phyloP scores from a whole-genome alignment of 2,329 filamentous ascomycete genomes.

The Claviceps capensis region DNA sequence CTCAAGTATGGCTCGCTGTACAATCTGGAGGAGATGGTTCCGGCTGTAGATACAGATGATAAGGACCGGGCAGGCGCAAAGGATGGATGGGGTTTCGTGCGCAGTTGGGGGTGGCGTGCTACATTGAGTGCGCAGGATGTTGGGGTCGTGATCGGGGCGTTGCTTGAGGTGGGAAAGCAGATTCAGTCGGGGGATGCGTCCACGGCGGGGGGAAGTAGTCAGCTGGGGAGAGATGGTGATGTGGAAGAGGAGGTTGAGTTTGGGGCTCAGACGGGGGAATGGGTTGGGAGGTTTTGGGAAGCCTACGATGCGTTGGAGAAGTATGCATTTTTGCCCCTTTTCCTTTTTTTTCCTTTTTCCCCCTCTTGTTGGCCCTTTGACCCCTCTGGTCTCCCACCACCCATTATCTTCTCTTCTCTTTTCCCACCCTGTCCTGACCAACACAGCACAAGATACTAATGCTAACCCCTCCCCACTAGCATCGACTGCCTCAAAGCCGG shows the following conservation, averaged over 20 bases:
- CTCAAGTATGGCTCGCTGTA: slow-evolving; percentile 88
- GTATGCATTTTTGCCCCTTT: slow-evolving; percentile 25
- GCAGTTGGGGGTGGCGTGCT: slow-evolving; percentile 95
- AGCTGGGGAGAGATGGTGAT: slow-evolving; percentile 26
- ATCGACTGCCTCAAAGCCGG: slow-evolving; percentile 64
- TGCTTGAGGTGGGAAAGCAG: slow-evolving; percentile 76
- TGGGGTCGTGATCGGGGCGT: slow-evolving; percentile 79
- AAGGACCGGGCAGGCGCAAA: slow-evolving; percentile 58
- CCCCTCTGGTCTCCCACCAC: not conserved
- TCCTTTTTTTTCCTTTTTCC: not conserved
- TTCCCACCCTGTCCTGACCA: not conserved
- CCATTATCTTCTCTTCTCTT: not conserved
- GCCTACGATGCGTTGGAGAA: slow-evolving; percentile 60
- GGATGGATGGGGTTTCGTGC: slow-evolving; percentile 92
- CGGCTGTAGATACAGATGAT: slow-evolving; percentile 58
- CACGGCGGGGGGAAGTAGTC: slow-evolving; percentile 12
- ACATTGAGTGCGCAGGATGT: slow-evolving; percentile 89
- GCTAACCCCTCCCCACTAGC: slow-evolving; percentile 23
- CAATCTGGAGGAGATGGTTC: slow-evolving; percentile 86
- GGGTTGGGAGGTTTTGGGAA: slow-evolving; percentile 55
- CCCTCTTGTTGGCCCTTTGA: not conserved
- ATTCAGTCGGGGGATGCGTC: slow-evolving; percentile 21
- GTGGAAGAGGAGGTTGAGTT: slow-evolving; percentile 36
- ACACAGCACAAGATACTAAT: too few relatives aligned
- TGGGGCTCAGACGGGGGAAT: slow-evolving; percentile 44